Evolutionary conservation across 176 grass and related monocot genomes (phyloP), one percentile per base, ranked within the genome.

Genomic region (Eragrostis curvula): DNA sequence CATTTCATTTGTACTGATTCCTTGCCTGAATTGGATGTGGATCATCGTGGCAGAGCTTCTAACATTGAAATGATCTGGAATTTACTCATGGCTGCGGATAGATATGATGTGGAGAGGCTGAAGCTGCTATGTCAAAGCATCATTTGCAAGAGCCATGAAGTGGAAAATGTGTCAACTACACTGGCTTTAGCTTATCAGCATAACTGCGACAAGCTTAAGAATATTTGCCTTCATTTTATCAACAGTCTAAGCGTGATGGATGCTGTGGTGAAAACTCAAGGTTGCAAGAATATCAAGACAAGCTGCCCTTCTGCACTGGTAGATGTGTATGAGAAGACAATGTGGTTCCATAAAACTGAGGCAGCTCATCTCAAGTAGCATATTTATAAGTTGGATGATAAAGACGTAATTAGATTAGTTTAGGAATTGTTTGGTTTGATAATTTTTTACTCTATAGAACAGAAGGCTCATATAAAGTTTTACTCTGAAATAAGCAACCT

Each of bases 31-130:
- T 50, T 12, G 10, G 47, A 13, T 13, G 13, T 77, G 21, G 30
- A 16, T 11, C 52, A 71, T 13, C 62, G 45, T 44, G 45, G 40
- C 16, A 32, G 21, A 2, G 20, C 29, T 47, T 53, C 39, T 47
- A 10, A 79, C 23, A 29, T 3, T 51, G 70, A 77, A 50, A 61
- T 75, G 47, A 55, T 55, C 32, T 47, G 70, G 1, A 53, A 84
- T 89, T 40, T 80, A 17, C 67, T 89, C 47, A 74, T 84, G 32
- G 87, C 87, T 6, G 85, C 70, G 0, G 70, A 75, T 57, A 32
- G 42, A 12, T 87, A 76, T 13, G 59, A 30, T 2, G 8, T 68
- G 28, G 70, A 82, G 28, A 75, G 79, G 21, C 30, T 64, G 25
- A 80, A 45, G 49, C 18, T 21, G 32, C 29, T 71, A 27, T 88